phyloP scores from a whole-genome alignment of 2,329 filamentous ascomycete species.

The Neurospora sp. region DNA sequence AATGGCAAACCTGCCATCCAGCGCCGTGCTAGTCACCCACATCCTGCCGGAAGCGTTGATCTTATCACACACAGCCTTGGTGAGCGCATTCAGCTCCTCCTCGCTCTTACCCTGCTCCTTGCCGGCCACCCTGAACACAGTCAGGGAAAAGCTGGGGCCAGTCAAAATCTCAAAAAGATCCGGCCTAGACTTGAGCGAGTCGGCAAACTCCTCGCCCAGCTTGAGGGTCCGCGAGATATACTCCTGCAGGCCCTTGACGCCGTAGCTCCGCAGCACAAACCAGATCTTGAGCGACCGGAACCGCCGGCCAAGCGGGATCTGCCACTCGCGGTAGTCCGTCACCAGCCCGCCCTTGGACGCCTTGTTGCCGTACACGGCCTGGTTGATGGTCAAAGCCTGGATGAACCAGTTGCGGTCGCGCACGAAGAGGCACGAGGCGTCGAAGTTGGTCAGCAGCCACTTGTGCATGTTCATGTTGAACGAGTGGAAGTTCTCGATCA shows the following conservation, averaged over 20 bases:
- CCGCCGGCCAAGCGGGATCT: conserved; percentile 81
- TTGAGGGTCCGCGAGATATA: conserved; percentile 62
- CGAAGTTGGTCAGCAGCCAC: conserved; percentile 92
- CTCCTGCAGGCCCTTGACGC: conserved; percentile 56
- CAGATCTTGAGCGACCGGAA: conserved; percentile 90
- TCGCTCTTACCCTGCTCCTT: conserved; percentile 19
- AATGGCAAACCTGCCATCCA: conserved; percentile 68
- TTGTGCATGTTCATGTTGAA: conserved; percentile 98
- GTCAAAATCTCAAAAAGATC: conserved; percentile 73
- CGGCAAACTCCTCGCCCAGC: conserved; percentile 62
- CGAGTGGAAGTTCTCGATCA: conserved; percentile 66
- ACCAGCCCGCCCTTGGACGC: conserved; percentile 76
- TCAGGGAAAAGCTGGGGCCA: conserved; percentile 66
- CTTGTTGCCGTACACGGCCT: conserved; percentile 55
- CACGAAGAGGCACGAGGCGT: conserved; percentile 73
- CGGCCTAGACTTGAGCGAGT: conserved; percentile 42
- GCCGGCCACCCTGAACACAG: conserved; percentile 59
- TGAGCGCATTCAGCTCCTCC: conserved; percentile 55
- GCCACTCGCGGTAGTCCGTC: conserved; percentile 95
- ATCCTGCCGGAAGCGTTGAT: conserved; percentile 69
- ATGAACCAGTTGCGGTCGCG: conserved; percentile 68
- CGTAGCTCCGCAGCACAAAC: conserved; percentile 84
- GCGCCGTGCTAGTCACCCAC: conserved; percentile 69
- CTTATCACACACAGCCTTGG: conserved; percentile 64
- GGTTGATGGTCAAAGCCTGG: conserved; percentile 68